A percentile compares a stretch with the other conserved stretches of the same genome.
phyloP scores from a whole-genome alignment of 2,329 filamentous ascomycete species.

The Cordyceps tenuipes region DNA sequence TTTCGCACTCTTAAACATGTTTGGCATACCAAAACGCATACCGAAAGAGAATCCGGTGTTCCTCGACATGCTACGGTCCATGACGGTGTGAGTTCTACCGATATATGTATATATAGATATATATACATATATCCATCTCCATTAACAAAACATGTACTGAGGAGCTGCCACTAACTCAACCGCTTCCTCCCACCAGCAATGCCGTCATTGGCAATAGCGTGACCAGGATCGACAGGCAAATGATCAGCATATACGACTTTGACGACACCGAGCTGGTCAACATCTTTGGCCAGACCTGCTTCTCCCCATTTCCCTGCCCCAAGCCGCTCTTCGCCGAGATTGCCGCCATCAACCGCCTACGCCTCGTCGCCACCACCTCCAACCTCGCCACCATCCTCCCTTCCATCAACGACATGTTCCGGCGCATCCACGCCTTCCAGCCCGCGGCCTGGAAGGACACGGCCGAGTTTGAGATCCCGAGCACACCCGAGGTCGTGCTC shows the following conservation, averaged over 20 bases:
- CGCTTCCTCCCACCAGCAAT: not conserved
- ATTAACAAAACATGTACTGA: not conserved
- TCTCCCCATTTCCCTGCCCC: not conserved
- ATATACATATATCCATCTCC: too few relatives aligned
- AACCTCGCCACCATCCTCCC: not conserved
- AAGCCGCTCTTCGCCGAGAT: slow-evolving; percentile 1
- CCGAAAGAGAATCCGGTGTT: slow-evolving; percentile 4
- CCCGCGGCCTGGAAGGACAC: not conserved
- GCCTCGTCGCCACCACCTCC: not conserved
- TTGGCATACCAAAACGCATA: slow-evolving; percentile 1
- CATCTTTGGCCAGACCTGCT: not conserved
- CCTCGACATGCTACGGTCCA: not conserved
- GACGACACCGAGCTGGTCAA: not conserved
- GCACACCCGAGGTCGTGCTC: slow-evolving; percentile 1
- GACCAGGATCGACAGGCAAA: not conserved
- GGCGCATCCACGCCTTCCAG: not conserved
- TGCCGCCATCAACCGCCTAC: slow-evolving; percentile 6
- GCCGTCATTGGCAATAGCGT: slow-evolving; percentile 3
- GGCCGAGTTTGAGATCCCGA: not conserved
- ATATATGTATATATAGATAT: too few relatives aligned
- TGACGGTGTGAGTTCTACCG: not conserved
- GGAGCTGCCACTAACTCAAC: not conserved
- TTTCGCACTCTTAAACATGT: slow-evolving; percentile 1
- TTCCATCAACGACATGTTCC: not conserved
- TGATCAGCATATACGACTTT: not conserved